These are phyloP conservation scores for Torulaspora globosa DNA, from an alignment of 1,139 yeast genomes.

Conservation along the genomic window DNA sequence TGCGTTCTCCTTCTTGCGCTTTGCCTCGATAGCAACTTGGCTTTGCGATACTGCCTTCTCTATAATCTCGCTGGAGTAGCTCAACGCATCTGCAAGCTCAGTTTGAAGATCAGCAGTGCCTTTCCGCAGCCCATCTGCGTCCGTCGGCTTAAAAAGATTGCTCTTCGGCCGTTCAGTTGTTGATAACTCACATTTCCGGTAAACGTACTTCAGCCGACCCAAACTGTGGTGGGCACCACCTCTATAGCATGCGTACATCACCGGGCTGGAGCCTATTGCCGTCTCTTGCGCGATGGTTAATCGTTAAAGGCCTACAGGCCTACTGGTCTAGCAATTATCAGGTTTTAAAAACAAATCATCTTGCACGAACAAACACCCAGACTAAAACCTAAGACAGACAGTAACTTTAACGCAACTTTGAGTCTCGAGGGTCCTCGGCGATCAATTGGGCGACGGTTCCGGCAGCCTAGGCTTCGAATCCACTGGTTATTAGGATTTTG, in stretches of 20 bases:
- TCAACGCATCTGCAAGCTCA: slow-evolving; percentile 3
- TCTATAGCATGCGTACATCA: slow-evolving; percentile 3
- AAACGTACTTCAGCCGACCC: slow-evolving; percentile 3
- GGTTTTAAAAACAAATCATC: too few species aligned
- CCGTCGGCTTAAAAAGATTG: neutral
- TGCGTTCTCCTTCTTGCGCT: neutral
- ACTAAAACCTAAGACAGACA: too few species aligned
- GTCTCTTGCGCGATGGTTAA: neutral
- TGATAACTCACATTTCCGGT: slow-evolving; percentile 5
- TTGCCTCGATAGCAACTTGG: neutral
- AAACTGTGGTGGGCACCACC: neutral
- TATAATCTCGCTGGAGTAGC: slow-evolving; percentile 3
- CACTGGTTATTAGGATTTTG: too few species aligned
- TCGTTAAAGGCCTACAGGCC: neutral
- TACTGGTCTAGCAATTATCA: neutral
- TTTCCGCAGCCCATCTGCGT: neutral
- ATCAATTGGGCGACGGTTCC: too few species aligned
- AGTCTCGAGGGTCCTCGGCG: too few species aligned
- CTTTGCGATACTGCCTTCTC: slow-evolving; percentile 1
- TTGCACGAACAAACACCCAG: too few species aligned
- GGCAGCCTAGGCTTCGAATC: too few species aligned
- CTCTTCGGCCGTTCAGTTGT: neutral
- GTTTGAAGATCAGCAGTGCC: neutral
- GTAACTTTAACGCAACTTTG: too few species aligned
- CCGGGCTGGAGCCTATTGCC: neutral